Base-by-base conservation (phyloP, 495 filamentous ascomycete genomes). In the Xylaria palmicola region DNA sequence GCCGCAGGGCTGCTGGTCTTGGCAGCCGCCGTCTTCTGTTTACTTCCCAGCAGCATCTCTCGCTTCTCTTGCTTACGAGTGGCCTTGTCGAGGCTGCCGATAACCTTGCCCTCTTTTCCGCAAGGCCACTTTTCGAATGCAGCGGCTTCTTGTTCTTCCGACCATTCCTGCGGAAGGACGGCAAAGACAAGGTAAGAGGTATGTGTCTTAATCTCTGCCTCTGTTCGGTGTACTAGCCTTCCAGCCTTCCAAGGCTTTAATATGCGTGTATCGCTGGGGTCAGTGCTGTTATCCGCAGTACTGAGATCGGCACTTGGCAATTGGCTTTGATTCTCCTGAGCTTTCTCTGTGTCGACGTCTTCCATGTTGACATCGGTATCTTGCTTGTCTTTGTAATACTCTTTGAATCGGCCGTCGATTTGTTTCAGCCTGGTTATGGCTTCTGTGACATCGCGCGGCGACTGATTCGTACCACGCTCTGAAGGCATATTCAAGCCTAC, bases 131-230 rank as follows among this genome's bases (percentile, higher is more conserved):
- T 82, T 59, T 77, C 81, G 45, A 75, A 73, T 29, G 86, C 89
- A 15, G 75, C 79, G n/a, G 80, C 77, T 74, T 99, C 94, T 66
- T 96, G 89, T 63, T 88, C 90, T 49, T 85, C 88, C 0, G 77
- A 86, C 95, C 94, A 98, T 53, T 88, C 88, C 50, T 85, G 78
- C 12, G 95, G 95, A 54, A 99, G 75, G 5, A 94, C 76, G 1
- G 95, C 94, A 82, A 99, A 98, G 6, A 95, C 89, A 15, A 99
- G 81, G 73, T 98, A 99, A 12, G 87, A 91, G 0, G 94, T 99
- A 74, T 99, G 94, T 9, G 86, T 92, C 82, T 96, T 97, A 30
- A 97, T 73, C 75, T 99, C 93, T 1, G 86, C 80, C 75, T 98
- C 94, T 5, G 87, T 83, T 24, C 92, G 84, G 62, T 92, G 90